phyloP scores from a whole-genome alignment of 345 rosid species.

The Clarkia xantiana region DNA sequence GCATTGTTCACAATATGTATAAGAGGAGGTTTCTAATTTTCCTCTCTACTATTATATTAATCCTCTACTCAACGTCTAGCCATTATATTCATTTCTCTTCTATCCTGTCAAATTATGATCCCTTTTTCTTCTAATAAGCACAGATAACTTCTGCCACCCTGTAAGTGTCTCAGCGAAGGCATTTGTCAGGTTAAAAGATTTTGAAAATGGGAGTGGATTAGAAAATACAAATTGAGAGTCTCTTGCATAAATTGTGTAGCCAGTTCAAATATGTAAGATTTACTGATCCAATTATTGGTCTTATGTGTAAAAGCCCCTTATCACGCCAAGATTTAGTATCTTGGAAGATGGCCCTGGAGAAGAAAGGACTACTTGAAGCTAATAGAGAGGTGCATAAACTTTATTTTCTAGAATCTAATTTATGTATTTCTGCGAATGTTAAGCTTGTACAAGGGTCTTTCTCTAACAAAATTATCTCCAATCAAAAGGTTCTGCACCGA shows the following conservation, averaged over 20 bases:
- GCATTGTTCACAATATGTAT: no score
- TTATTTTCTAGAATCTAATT: neutral
- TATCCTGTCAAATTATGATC: no score
- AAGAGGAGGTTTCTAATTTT: no score
- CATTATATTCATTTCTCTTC: no score
- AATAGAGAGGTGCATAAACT: slow-evolving; percentile 41
- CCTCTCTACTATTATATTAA: no score
- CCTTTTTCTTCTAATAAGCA: no score
- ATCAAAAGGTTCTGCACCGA: slow-evolving; percentile 38
- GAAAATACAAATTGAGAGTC: neutral
- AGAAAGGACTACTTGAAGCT: slow-evolving; percentile 70
- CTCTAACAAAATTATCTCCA: neutral
- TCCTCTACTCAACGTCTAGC: no score
- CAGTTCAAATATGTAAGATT: neutral
- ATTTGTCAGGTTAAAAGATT: no score
- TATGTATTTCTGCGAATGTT: slow-evolving; percentile 1
- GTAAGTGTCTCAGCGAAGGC: no score
- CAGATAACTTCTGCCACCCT: no score
- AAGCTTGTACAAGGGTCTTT: neutral
- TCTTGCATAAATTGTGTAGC: neutral
- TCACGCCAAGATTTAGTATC: slow-evolving; percentile 90
- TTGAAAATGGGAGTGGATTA: no score
- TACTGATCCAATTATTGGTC: neutral
- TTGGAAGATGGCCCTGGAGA: slow-evolving; percentile 96
- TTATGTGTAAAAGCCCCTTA: slow-evolving; percentile 34